phyloP scores from a whole-genome alignment of 257 asterid species.

The Parsonsia alboflavescens region DNA sequence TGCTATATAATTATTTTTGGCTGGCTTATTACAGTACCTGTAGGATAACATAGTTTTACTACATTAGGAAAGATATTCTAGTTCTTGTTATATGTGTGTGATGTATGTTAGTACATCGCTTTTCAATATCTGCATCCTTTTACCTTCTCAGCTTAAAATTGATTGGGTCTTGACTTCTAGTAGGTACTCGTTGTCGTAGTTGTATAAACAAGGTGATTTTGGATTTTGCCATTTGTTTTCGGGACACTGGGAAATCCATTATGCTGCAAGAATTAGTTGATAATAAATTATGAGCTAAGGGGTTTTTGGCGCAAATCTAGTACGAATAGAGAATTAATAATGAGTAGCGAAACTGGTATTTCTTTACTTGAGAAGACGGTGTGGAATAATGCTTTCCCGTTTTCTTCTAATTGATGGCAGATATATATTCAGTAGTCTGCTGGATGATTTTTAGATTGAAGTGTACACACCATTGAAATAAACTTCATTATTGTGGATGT shows the following conservation, averaged over 20 bases:
- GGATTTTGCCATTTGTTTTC: not conserved
- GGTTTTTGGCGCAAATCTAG: not conserved
- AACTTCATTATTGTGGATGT: not conserved
- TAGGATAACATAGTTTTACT: not conserved
- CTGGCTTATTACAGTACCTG: not conserved
- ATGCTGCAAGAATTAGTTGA: not conserved
- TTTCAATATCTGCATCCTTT: not conserved
- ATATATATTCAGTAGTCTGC: not conserved
- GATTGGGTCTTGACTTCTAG: not conserved
- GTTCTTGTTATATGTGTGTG: not conserved
- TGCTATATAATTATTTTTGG: not conserved
- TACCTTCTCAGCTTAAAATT: not conserved
- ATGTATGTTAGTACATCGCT: not conserved
- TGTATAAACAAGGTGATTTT: not conserved
- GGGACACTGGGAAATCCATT: not conserved
- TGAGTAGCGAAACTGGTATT: not conserved
- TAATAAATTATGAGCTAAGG: not conserved
- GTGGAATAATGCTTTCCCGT: not conserved
- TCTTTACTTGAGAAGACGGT: not conserved
- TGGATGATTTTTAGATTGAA: not conserved
- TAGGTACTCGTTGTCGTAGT: not conserved
- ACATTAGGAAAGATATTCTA: not conserved
- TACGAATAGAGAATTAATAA: not conserved
- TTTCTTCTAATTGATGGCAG: not conserved
- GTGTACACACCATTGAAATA: not conserved